Percentiles rank a stretch among this genome's conserved stretches.
phyloP scores from a whole-genome alignment of 2,329 filamentous ascomycete species.

The Fusarium vanettenii region DNA sequence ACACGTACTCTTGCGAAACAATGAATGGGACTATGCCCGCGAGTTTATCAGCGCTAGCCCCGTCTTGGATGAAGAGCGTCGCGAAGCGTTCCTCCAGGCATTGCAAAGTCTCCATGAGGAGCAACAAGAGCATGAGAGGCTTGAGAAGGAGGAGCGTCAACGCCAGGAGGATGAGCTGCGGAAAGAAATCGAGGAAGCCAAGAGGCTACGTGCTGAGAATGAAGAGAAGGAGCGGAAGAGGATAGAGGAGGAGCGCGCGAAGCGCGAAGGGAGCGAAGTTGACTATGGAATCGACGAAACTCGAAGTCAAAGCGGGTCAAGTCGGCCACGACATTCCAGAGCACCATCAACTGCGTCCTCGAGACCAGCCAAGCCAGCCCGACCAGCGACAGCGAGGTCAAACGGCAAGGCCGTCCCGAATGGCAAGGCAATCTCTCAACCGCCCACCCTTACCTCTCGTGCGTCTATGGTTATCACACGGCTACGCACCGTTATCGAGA shows the following conservation, averaged over 20 bases:
- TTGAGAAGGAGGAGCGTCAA: slow-evolving; percentile 68
- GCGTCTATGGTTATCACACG: slow-evolving; percentile 66
- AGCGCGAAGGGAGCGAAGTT: slow-evolving; percentile 67
- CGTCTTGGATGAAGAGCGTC: slow-evolving; percentile 89
- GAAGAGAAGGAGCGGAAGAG: slow-evolving; percentile 65
- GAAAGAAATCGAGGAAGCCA: slow-evolving; percentile 67
- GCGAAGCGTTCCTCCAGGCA: slow-evolving; percentile 89
- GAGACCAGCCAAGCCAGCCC: slow-evolving; percentile 42
- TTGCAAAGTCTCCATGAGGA: slow-evolving; percentile 87
- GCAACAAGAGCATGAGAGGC: slow-evolving; percentile 76
- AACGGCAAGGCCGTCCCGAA: slow-evolving; percentile 45
- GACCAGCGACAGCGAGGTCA: slow-evolving; percentile 40
- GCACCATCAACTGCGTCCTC: slow-evolving; percentile 50
- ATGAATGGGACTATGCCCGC: slow-evolving; percentile 94
- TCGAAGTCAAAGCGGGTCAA: slow-evolving; percentile 51
- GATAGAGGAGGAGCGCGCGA: slow-evolving; percentile 64
- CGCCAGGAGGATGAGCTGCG: slow-evolving; percentile 68
- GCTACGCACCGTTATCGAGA: slow-evolving; percentile 62
- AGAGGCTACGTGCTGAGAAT: slow-evolving; percentile 67
- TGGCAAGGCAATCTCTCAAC: slow-evolving; percentile 43
- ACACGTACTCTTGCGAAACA: slow-evolving; percentile 91
- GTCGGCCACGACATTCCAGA: slow-evolving; percentile 47
- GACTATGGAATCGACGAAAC: slow-evolving; percentile 76
- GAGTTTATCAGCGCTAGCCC: slow-evolving; percentile 91
- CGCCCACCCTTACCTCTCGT: slow-evolving; percentile 56